A percentile compares a stretch with the other conserved stretches of the same genome.
Evolutionary conservation across 805 yeast genomes (phyloP).

Genomic region (Wickerhamomyces mucosus): DNA sequence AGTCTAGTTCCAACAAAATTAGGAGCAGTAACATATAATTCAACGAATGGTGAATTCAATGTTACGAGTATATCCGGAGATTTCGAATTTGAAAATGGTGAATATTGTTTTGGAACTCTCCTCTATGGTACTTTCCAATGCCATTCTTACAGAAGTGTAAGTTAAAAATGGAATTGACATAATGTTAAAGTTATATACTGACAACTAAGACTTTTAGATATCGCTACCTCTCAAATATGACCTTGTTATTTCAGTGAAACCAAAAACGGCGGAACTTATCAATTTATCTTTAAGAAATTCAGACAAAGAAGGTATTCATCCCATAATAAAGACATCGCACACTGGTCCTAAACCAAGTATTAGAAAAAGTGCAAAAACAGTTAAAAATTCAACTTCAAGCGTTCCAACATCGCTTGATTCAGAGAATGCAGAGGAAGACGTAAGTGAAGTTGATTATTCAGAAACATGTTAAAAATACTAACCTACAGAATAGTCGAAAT

Average conservation of each 20-base stretch:
- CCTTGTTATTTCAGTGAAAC: slow-evolving; percentile 9
- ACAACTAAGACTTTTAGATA: slow-evolving; percentile 2
- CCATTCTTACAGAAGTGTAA: slow-evolving; percentile 10
- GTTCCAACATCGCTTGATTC: background rate
- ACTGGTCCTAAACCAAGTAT: slow-evolving; percentile 8
- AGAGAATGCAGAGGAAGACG: slow-evolving; percentile 5
- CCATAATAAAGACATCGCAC: slow-evolving; percentile 6
- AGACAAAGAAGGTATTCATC: slow-evolving; percentile 6
- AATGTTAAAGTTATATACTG: background rate
- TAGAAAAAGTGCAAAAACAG: slow-evolving; percentile 1
- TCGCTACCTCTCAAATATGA: slow-evolving; percentile 11
- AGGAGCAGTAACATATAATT: background rate
- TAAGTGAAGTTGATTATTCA: too few species aligned
- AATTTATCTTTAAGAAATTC: slow-evolving; percentile 8
- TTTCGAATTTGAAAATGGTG: slow-evolving; percentile 3
- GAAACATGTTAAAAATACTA: background rate
- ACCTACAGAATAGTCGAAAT: slow-evolving; percentile 19
- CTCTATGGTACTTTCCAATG: slow-evolving; percentile 8
- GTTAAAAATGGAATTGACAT: background rate
- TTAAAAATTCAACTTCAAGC: background rate
- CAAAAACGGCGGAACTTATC: slow-evolving; percentile 12
- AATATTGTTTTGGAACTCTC: slow-evolving; percentile 17
- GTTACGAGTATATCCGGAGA: background rate
- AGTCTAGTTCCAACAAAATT: background rate
- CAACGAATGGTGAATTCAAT: background rate